phyloP scores from a whole-genome alignment of 371 early-diverging fungal genomes.

The Mortierella sp. region DNA sequence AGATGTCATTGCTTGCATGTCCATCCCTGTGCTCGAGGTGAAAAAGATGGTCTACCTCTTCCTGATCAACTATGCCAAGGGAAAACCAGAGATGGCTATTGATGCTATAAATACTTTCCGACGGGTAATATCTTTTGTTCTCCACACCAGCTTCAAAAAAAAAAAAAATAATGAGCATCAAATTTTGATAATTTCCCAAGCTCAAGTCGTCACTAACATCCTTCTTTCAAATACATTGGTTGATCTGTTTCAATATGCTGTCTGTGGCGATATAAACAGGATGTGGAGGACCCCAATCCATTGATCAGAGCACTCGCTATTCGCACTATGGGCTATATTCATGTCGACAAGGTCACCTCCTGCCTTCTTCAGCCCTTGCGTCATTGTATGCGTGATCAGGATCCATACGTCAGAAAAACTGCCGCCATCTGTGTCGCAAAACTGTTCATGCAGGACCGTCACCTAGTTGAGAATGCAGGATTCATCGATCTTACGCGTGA shows the following conservation, averaged over 20 bases:
- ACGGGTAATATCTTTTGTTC: slow-evolving; percentile 70
- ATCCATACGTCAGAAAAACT: slow-evolving; percentile 95
- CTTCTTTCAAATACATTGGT: not conserved
- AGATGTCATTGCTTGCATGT: slow-evolving; percentile 98
- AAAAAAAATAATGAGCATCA: not conserved
- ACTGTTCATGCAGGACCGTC: slow-evolving; percentile 82
- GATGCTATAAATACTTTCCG: slow-evolving; percentile 97
- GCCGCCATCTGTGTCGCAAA: slow-evolving; percentile 96
- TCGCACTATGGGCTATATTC: slow-evolving; percentile 94
- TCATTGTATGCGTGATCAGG: slow-evolving; percentile 84
- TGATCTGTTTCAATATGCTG: not conserved
- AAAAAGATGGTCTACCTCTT: slow-evolving; percentile 97
- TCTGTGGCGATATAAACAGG: slow-evolving; percentile 67
- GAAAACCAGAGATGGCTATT: slow-evolving; percentile 97
- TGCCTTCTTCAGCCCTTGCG: slow-evolving; percentile 90
- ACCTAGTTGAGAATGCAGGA: slow-evolving; percentile 82
- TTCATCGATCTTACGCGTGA: slow-evolving; percentile 89
- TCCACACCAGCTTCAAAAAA: not conserved
- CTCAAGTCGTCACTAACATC: slow-evolving; percentile 6
- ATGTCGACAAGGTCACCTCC: slow-evolving; percentile 95
- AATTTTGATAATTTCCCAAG: not conserved
- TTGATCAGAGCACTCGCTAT: slow-evolving; percentile 97
- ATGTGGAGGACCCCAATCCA: slow-evolving; percentile 95
- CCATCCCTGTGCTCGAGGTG: slow-evolving; percentile 96
- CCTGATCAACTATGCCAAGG: slow-evolving; percentile 94